Percentiles rank a stretch among this genome's conserved stretches.
phyloP scores from a whole-genome alignment of 441 rosid species.

The Dalechampia spathulata region DNA sequence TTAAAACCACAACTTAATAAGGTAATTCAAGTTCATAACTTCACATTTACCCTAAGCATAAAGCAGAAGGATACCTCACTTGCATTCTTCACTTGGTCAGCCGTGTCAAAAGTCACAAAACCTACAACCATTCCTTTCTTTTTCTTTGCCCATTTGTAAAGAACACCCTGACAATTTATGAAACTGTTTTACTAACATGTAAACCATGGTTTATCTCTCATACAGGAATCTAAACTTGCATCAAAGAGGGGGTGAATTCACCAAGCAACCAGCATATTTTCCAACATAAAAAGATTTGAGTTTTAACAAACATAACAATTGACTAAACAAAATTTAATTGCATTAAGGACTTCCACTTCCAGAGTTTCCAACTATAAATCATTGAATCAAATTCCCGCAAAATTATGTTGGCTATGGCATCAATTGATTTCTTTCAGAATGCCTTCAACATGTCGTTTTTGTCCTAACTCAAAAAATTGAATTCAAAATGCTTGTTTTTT shows the following conservation, averaged over 20 bases:
- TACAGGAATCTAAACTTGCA: not conserved
- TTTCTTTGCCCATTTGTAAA: constrained; percentile 61
- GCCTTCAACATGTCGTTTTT: no score
- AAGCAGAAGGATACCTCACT: constrained; percentile 37
- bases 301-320: no score
- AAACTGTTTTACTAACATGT: not conserved
- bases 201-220: not conserved
- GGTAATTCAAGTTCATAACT: constrained; percentile 4
- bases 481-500: no score
- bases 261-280: not conserved
- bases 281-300: not conserved
- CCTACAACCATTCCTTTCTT: constrained; percentile 81
- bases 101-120: constrained; percentile 63
- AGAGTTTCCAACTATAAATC: no score
- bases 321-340: no score
- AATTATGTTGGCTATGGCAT: no score
- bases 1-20: constrained; percentile 8
- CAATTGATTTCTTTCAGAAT: no score
- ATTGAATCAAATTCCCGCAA: no score
- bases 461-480: not conserved
- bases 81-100: constrained; percentile 49
- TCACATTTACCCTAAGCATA: not conserved
- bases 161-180: constrained; percentile 44
- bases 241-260: not conserved
- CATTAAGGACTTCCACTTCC: no score